Evolutionary conservation across 2,329 filamentous ascomycete genomes (phyloP).

Genomic region (Paecilomyces sp.): DNA sequence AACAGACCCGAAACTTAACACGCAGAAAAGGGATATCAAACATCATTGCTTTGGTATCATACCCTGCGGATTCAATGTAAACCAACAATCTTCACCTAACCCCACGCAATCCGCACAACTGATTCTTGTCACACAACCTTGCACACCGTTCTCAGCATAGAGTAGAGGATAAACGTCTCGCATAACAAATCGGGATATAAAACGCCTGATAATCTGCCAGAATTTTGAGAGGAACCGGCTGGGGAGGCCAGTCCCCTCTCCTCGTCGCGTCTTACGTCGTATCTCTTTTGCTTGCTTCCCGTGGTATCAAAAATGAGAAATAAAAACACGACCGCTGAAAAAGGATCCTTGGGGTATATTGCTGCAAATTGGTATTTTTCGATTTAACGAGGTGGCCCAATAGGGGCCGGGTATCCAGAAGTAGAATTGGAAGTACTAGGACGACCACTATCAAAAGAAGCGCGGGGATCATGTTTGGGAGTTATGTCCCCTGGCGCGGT

Average conservation of each 20-base stretch:
- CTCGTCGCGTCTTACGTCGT: constrained; percentile 1
- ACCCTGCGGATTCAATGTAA: neutral
- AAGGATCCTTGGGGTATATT: constrained; percentile 38
- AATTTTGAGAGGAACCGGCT: neutral
- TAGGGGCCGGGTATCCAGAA: constrained; percentile 92
- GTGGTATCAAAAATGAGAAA: constrained; percentile 25
- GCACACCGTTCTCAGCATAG: neutral
- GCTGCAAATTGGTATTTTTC: constrained; percentile 37
- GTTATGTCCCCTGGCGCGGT: constrained; percentile 67
- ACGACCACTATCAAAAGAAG: constrained; percentile 83
- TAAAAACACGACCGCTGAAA: constrained; percentile 24
- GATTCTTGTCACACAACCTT: neutral
- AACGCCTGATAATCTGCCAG: neutral
- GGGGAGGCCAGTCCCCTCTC: neutral
- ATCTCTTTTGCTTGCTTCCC: constrained; percentile 9
- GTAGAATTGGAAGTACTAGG: constrained; percentile 93
- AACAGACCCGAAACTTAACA: neutral
- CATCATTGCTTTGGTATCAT: constrained; percentile 4
- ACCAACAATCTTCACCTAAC: neutral
- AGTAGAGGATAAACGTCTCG: neutral
- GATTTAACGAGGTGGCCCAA: constrained; percentile 84
- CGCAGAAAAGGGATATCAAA: constrained; percentile 1
- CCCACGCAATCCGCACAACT: constrained; percentile 1
- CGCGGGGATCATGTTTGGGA: constrained; percentile 73
- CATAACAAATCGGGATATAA: constrained; percentile 2